Conservation (phyloP, 2,329 filamentous ascomycete genomes). For the Fusarium oxysporum region DNA sequence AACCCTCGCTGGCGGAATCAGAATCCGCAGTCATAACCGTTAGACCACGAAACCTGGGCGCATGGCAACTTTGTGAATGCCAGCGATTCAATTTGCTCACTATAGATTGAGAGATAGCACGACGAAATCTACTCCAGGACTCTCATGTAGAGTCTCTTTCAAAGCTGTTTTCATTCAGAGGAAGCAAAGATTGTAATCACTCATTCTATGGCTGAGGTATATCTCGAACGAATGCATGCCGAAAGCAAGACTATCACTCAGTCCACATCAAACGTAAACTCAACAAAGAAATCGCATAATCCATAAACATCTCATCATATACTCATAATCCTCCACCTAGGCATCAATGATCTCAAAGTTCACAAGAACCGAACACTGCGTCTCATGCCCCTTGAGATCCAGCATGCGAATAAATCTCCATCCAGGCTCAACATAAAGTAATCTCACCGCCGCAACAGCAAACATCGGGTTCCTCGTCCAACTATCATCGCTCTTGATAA, state of each 20-base stretch:
- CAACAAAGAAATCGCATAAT: not conserved
- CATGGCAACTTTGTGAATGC: not conserved
- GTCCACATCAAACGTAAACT: not conserved
- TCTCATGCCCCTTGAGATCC: constrained; percentile 73
- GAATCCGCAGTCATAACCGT: constrained; percentile 9
- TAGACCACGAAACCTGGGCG: not conserved
- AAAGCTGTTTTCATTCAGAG: too few species aligned
- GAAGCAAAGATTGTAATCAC: not conserved
- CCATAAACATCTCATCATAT: constrained; percentile 7
- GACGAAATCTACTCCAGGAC: not conserved
- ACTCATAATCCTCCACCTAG: constrained; percentile 18
- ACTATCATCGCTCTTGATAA: constrained; percentile 75
- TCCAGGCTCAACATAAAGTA: constrained; percentile 65
- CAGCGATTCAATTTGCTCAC: accelerated
- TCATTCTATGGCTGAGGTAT: not conserved
- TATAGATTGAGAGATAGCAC: not conserved
- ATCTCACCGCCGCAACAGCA: constrained; percentile 68
- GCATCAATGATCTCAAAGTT: constrained; percentile 67
- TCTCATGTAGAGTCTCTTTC: not conserved
- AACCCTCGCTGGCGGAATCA: constrained; percentile 7
- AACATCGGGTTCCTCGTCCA: constrained; percentile 72
- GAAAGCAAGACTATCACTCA: accelerated
- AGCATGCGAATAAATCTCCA: constrained; percentile 75
- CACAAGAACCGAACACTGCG: constrained; percentile 70
- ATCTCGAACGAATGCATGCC: not conserved